Percentiles rank a stretch among this genome's conserved stretches.
These are phyloP conservation scores for Collybiopsis luxurians DNA, from an alignment of 768 basidiomycete species.

Conservation along the genomic window DNA sequence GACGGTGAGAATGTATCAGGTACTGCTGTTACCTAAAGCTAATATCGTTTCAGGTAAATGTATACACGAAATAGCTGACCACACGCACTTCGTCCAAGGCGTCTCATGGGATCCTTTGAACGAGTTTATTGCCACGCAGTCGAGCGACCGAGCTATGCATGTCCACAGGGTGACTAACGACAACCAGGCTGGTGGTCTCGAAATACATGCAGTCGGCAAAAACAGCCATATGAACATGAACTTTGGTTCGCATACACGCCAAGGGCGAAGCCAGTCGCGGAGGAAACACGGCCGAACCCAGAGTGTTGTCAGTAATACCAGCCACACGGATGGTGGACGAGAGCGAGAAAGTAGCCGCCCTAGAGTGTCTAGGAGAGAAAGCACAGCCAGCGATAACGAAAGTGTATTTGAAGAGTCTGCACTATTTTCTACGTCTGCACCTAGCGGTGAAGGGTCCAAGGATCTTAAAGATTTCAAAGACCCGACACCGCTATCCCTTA, in stretches of 20 bases:
- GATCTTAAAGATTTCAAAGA: constrained; percentile 14
- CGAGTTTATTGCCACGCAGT: constrained; percentile 96
- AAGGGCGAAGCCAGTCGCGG: constrained; percentile 7
- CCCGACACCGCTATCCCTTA: constrained; percentile 21
- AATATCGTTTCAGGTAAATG: constrained; percentile 61
- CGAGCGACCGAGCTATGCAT: constrained; percentile 94
- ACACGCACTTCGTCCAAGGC: constrained; percentile 96
- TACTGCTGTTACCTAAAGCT: constrained; percentile 9
- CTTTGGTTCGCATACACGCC: not conserved
- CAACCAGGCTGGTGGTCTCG: constrained; percentile 68
- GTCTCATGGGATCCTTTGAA: constrained; percentile 99
- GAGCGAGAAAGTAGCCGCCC: constrained; percentile 41
- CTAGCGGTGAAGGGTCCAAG: constrained; percentile 49
- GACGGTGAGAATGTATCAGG: constrained; percentile 51
- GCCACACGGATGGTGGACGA: constrained; percentile 6
- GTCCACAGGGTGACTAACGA: constrained; percentile 65
- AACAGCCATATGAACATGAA: constrained; percentile 60
- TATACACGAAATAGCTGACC: constrained; percentile 88
- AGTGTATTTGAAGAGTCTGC: constrained; percentile 4
- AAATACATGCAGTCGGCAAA: constrained; percentile 88
- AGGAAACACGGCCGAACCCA: constrained; percentile 10
- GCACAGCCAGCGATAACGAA: constrained; percentile 76
- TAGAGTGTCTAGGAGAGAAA: constrained; percentile 63
- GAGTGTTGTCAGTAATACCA: constrained; percentile 13
- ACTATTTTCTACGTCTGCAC: constrained; percentile 3